Conservation (phyloP, 257 asterid genomes). For the Solanum bulbocastanum region DNA sequence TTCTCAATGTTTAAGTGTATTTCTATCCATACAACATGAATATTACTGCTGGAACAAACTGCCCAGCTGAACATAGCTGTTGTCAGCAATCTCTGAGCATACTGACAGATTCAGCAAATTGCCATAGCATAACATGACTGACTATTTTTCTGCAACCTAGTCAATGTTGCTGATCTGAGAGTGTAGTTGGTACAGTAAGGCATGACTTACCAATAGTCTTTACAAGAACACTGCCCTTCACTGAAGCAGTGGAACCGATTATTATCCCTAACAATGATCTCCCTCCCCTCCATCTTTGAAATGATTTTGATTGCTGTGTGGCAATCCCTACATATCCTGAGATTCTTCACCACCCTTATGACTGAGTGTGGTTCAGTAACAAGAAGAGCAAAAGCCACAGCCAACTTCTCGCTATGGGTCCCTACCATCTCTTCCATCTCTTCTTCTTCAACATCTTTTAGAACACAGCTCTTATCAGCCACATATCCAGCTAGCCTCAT, state of each 20-base stretch:
- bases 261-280: slow-evolving; percentile 54
- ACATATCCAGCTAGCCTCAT: slow-evolving; percentile 35
- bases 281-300: slow-evolving; percentile 37
- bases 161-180: background rate
- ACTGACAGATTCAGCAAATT: background rate
- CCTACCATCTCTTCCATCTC: slow-evolving; percentile 63
- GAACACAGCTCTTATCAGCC: slow-evolving; percentile 39
- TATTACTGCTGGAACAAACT: background rate
- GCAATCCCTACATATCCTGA: slow-evolving; percentile 63
- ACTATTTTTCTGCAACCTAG: background rate
- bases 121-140: background rate
- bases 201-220: slow-evolving; percentile 52
- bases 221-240: slow-evolving; percentile 52
- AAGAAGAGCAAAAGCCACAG: slow-evolving; percentile 48
- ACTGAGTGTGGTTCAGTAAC: slow-evolving; percentile 30
- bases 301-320: slow-evolving; percentile 53
- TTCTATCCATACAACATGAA: background rate
- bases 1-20: background rate
- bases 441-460: slow-evolving; percentile 64
- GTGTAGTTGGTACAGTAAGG: background rate
- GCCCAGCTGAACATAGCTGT: background rate
- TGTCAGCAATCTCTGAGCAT: background rate
- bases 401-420: slow-evolving; percentile 53
- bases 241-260: slow-evolving; percentile 50
- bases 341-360: slow-evolving; percentile 53